Percentiles rank a stretch among this genome's conserved stretches.
Evolutionary conservation across 441 rosid species (phyloP).

Genomic region (Pelargonium australe): DNA sequence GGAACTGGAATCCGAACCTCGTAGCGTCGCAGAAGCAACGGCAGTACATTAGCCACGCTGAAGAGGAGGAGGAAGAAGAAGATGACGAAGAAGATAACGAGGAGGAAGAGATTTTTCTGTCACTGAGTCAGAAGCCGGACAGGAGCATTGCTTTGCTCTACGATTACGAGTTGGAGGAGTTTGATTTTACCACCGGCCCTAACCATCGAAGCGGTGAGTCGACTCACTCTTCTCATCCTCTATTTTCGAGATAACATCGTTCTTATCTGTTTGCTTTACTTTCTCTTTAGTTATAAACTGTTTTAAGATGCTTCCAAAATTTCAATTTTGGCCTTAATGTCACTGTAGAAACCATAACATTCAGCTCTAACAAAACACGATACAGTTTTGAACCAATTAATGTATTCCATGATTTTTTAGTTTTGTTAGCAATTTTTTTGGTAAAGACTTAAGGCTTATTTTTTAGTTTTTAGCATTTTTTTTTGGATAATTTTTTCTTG

Average conservation of each 20-base stretch:
- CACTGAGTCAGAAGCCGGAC: not conserved
- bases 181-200: not conserved
- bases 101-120: not conserved
- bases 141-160: constrained; percentile 4
- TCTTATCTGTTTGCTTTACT: no score
- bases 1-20: not conserved
- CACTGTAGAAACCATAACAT: not conserved
- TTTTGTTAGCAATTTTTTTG: no score
- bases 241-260: not conserved
- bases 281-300: no score
- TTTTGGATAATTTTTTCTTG: not conserved
- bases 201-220: constrained; percentile 7
- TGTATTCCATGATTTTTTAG: not conserved
- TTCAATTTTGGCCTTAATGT: not conserved
- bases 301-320: not conserved
- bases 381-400: not conserved
- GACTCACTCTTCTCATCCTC: not conserved
- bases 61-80: not conserved
- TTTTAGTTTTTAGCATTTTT: not conserved
- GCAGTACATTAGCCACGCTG: not conserved
- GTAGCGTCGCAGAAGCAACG: constrained; percentile 3
- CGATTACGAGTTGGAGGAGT: not conserved
- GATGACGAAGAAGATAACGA: not conserved
- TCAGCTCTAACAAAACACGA: not conserved
- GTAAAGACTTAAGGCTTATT: not conserved